Evolutionary conservation across 345 rosid species (phyloP), one percentile per base, ranked within the genome.

Genomic region (Syzygium aqueum): DNA sequence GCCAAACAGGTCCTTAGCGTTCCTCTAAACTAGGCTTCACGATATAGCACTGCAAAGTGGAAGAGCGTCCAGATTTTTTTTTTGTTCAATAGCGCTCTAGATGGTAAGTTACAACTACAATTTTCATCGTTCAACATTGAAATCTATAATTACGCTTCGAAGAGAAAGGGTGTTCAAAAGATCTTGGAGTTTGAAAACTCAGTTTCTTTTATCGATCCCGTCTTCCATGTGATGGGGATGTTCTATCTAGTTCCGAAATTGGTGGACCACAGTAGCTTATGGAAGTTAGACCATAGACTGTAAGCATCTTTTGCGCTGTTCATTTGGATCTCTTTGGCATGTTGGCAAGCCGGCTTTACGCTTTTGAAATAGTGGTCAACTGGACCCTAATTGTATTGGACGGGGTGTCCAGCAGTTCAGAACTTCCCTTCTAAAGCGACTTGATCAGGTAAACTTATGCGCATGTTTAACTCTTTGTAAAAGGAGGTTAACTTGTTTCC

Each of bases 361-460:
- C 97, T 85, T 94, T 97, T 86, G 97, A 87, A 88, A 90, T 93
- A n/a, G n/a, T n/a, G n/a, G n/a, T n/a, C n/a, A 87, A 88, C 83
- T 93, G 95, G 99, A 96, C 86, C 87, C 89, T 82, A 92, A 95
- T 85, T 97, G 98, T 8, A 91, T 88, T 3, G 98, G 96, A 50
- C 90, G 98, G 87, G 97, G 96, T 87, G 97, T 95, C 78, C 93
- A 98, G 59, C 98, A 97, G 82, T 97, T 96, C 89, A 97, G 95
- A 91, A 97, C 98, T 52, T 92, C 94, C 86, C 99, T 97, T 89
- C 96, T 97, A 86, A 96, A 91, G 88, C 93, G 99, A 83, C 98
- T 97, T 87, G 95, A 94, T 88, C 96, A 85, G 87, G 98, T 92
- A 90, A 89, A 91, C 52, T 25, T 43, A 9, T 51, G 40, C 13